These are phyloP conservation scores for Pulveroboletus sp. DNA, from an alignment of 768 basidiomycete species.

Conservation along the genomic window DNA sequence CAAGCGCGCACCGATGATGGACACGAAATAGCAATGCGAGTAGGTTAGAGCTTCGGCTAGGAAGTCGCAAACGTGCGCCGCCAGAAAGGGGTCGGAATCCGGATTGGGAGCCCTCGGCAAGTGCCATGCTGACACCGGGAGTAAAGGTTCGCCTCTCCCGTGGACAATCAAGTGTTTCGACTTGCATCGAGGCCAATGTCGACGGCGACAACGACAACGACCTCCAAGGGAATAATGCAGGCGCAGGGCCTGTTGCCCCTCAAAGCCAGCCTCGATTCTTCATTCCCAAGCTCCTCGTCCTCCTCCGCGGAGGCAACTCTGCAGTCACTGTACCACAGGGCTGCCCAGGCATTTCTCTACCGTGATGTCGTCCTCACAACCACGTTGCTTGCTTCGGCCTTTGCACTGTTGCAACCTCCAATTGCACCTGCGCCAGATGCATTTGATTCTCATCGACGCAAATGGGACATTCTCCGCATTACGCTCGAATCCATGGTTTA, in stretches of 20 bases:
- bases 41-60: too few relatives aligned
- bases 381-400: conserved; percentile 64
- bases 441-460: conserved; percentile 54
- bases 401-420: conserved; percentile 52
- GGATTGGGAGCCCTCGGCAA: background rate
- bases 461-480: conserved; percentile 86
- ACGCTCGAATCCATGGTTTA: conserved; percentile 77
- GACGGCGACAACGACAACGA: conserved; percentile 46
- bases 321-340: conserved; percentile 70
- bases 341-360: conserved; percentile 73
- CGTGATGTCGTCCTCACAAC: conserved; percentile 66
- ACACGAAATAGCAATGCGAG: too few relatives aligned
- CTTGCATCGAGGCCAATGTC: conserved; percentile 36
- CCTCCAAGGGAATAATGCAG: conserved; percentile 22
- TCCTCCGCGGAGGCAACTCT: conserved; percentile 47
- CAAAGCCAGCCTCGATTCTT: conserved; percentile 27
- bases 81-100: background rate
- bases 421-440: conserved; percentile 32
- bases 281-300: conserved; percentile 7
- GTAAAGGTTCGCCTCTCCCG: too few relatives aligned
- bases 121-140: background rate
- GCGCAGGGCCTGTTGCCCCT: conserved; percentile 31
- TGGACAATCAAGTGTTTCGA: conserved; percentile 22
- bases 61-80: too few relatives aligned
- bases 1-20: too few relatives aligned